A percentile compares a stretch with the other conserved stretches of the same genome.
phyloP scores from a whole-genome alignment of 2,329 filamentous ascomycete genomes.

The Aureobasidium sp. region DNA sequence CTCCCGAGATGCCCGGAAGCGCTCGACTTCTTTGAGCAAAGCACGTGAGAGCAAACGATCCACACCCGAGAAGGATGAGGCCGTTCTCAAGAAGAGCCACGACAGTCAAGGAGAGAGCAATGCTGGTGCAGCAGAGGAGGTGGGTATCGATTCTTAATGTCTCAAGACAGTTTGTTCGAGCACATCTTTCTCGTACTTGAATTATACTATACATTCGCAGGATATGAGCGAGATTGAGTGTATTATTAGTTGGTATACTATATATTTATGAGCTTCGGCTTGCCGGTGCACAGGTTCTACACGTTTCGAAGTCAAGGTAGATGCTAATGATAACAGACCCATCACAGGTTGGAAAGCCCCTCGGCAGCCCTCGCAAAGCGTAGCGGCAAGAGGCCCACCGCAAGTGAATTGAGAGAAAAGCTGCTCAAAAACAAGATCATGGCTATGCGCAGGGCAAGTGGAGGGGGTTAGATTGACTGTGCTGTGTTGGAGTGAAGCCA shows the following conservation, averaged over 20 bases:
- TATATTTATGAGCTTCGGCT: not conserved
- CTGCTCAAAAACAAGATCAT: constrained; percentile 10
- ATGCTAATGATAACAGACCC: not conserved
- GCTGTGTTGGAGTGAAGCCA: not conserved
- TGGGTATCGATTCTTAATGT: constrained; percentile 6
- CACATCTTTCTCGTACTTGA: not conserved
- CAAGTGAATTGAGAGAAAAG: constrained; percentile 10
- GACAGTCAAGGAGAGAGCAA: not conserved
- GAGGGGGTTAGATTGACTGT: not conserved
- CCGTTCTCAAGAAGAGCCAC: not conserved
- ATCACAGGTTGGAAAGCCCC: not conserved
- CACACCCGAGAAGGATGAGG: not conserved
- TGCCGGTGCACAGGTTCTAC: not conserved
- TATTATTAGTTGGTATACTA: not conserved
- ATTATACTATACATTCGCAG: not conserved
- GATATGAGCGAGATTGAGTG: not conserved
- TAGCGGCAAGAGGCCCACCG: constrained; percentile 7
- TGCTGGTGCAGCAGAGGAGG: constrained; percentile 11
- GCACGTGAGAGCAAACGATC: not conserved
- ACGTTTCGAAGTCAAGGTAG: not conserved
- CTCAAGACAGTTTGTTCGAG: not conserved
- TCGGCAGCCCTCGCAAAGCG: constrained; percentile 1
- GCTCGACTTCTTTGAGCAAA: not conserved
- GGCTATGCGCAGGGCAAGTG: not conserved
- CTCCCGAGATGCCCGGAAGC: not conserved